Conservation (phyloP, 257 asterid species). For the Fraxinus anomala region DNA sequence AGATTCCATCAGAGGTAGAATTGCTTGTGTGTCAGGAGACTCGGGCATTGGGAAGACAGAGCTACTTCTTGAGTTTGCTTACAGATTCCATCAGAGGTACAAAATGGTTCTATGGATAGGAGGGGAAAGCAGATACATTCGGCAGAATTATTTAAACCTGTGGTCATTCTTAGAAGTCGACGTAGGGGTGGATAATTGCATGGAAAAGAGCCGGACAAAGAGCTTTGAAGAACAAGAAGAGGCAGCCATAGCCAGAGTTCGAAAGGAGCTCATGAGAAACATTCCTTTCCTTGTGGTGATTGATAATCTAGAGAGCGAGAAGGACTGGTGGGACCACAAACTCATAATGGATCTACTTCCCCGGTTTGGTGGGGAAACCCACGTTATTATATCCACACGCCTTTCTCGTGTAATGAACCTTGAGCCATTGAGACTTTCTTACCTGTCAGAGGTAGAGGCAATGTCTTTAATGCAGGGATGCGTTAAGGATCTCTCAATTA, state of each 20-base stretch:
- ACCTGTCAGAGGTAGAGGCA: constrained; percentile 90
- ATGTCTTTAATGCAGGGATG: constrained; percentile 82
- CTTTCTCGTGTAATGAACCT: constrained; percentile 71
- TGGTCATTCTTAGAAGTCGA: constrained; percentile 78
- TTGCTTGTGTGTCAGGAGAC: constrained; percentile 81
- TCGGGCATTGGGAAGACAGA: constrained; percentile 87
- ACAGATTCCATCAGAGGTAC: constrained; percentile 70
- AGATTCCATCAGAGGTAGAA: constrained; percentile 74
- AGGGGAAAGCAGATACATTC: constrained; percentile 72
- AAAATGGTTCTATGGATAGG: constrained; percentile 89
- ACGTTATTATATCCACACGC: constrained; percentile 79
- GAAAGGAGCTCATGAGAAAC: constrained; percentile 84
- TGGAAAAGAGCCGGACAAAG: constrained; percentile 54
- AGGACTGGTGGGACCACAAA: constrained; percentile 97
- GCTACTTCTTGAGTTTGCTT: constrained; percentile 75
- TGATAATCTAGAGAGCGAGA: constrained; percentile 87
- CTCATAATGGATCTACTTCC: constrained; percentile 90
- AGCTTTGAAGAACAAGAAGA: constrained; percentile 92
- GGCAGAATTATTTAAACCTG: constrained; percentile 75
- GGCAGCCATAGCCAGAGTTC: constrained; percentile 65
- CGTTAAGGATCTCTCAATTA: constrained; percentile 64
- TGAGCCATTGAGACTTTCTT: constrained; percentile 79
- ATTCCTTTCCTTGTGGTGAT: constrained; percentile 73
- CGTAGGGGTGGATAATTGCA: constrained; percentile 64
- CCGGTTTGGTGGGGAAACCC: constrained; percentile 90